Evolutionary conservation across 768 basidiomycete genomes (phyloP).

Genomic region (Podaxis carcinomalis): DNA sequence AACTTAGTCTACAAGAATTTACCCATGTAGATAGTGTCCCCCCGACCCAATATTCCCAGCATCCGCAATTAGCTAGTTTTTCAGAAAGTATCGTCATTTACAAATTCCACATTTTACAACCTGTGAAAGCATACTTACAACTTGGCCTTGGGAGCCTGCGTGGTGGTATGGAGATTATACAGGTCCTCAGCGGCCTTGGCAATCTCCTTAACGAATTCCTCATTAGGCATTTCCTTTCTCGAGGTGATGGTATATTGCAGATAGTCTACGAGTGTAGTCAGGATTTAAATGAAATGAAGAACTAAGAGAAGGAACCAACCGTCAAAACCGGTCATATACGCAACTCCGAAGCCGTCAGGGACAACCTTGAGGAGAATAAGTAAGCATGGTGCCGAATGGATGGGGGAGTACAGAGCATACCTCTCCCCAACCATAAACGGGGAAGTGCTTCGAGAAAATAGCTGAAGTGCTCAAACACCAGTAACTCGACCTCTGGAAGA

Average conservation of each 20-base stretch:
- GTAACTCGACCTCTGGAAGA: conserved; percentile 64
- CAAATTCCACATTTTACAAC: not conserved
- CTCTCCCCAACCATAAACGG: conserved; percentile 92
- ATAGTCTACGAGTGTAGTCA: conserved; percentile 43
- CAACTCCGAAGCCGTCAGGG: conserved; percentile 90
- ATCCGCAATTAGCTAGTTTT: not conserved
- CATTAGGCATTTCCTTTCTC: conserved; percentile 78
- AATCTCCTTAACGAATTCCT: conserved; percentile 69
- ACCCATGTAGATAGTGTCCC: not conserved
- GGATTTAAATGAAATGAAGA: not conserved
- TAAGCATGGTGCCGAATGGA: not conserved
- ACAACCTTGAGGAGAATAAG: conserved; percentile 53
- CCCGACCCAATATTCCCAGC: not conserved
- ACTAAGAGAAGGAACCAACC: conserved; percentile 35
- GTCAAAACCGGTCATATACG: conserved; percentile 89
- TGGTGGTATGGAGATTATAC: conserved; percentile 47
- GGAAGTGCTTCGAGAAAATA: conserved; percentile 81
- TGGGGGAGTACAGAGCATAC: conserved; percentile 25
- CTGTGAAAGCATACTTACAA: conserved; percentile 21
- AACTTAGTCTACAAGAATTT: no score
- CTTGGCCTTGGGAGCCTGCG: conserved; percentile 25
- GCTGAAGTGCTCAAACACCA: conserved; percentile 93
- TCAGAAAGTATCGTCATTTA: not conserved
- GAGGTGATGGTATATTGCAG: conserved; percentile 89
- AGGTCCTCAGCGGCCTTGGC: conserved; percentile 59